Evolutionary conservation across 129 eudicot genomes (phyloP), one percentile per base, ranked within the genome.

Genomic region (Deinandra increscens): DNA sequence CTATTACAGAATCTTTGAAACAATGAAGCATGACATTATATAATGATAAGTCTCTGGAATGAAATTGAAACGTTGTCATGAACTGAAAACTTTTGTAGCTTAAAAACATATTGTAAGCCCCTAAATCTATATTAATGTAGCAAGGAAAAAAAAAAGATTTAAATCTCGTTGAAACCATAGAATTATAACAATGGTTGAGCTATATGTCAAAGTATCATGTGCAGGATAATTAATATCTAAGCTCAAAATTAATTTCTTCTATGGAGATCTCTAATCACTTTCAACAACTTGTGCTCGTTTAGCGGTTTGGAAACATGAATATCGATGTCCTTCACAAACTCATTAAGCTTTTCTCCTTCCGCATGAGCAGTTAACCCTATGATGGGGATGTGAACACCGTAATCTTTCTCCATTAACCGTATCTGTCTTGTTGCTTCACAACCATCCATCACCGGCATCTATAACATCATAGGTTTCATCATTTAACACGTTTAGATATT

Each of bases 361-460:
- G 9, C 48, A 9, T 72, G 86, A 6, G 88, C 87, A 7, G 90
- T 84, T 17, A 87, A 59, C 3, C 86, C 90, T 11, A 84, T 75
- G 10, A 84, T 82, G 0, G 88, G 90, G 26, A 73, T 70, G 68
- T 70, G 84, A 14, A 79, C 70, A 5, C 85, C 90, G 8, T 73
- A 71, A 6, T 60, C 39, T 54, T 53, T 65, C 81, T 87, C 90
- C 48, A 43, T 79, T 29, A 64, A 69, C 10, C 90, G 64, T 26
- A 84, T 87, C 17, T 19, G 66, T 10, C 54, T 43, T 2, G 90
- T 72, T 45, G 76, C 68, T 14, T 72, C 76, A 60, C 69, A 72
- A 3, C 76, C 76, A 0, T 72, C 69, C 76, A 60, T 72, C 60
- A 59, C 76, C 0, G 76, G 69, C 76, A 72, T 72, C 76, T 72